Evolutionary conservation across 1,284 basidiomycete genomes (phyloP).

Genomic region (Anthracocystis panici-leucophaei): DNA sequence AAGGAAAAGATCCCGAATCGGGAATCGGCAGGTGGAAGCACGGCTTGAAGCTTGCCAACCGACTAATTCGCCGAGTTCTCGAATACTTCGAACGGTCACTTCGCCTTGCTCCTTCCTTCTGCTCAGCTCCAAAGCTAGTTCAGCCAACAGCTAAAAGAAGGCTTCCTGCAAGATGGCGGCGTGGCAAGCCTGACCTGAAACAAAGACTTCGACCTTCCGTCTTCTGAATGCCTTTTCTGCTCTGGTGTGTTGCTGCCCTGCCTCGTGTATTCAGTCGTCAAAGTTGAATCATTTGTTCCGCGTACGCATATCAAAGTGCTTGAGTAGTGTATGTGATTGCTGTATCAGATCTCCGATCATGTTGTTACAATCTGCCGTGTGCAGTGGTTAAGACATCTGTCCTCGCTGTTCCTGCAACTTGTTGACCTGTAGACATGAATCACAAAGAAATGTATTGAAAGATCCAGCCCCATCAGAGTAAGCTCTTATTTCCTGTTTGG

Average conservation of each 20-base stretch:
- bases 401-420: slow-evolving; percentile 76
- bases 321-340: slow-evolving; percentile 18
- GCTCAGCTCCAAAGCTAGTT: neutral
- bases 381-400: slow-evolving; percentile 25
- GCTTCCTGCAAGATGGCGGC: neutral
- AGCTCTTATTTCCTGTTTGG: no score
- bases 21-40: neutral
- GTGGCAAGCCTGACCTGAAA: neutral
- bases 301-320: no score
- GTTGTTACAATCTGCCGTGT: slow-evolving; percentile 20
- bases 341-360: slow-evolving; percentile 10
- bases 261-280: neutral
- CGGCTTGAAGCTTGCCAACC: neutral
- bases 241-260: neutral
- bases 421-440: slow-evolving; percentile 72
- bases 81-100: neutral
- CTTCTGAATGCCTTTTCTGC: neutral
- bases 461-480: neutral
- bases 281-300: neutral
- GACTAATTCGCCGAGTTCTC: neutral
- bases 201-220: neutral
- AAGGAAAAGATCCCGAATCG: slow-evolving; percentile 1
- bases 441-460: neutral
- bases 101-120: neutral
- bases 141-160: neutral